A percentile compares a stretch with the other conserved stretches of the same genome.
Evolutionary conservation across 2,329 filamentous ascomycete genomes (phyloP).

Genomic region (Diaporthe vaccinii): DNA sequence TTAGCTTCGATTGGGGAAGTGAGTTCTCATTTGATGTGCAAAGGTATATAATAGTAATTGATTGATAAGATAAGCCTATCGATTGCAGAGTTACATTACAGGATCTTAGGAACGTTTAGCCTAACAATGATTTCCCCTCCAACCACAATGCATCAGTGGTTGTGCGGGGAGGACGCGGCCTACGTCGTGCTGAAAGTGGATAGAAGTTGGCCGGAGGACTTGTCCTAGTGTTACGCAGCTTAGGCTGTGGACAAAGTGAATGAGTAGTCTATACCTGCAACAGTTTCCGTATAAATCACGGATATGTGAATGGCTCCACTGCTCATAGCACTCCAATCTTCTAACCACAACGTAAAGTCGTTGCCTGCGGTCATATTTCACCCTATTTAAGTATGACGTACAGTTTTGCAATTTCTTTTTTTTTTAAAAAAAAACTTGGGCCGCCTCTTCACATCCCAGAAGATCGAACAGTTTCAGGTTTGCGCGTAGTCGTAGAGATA

Average conservation of each 20-base stretch:
- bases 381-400: neutral
- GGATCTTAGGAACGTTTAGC: neutral
- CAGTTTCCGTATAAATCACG: neutral
- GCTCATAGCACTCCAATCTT: neutral
- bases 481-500: too few relatives aligned
- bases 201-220: neutral
- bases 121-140: neutral
- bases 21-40: neutral
- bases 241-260: neutral
- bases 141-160: neutral
- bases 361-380: neutral
- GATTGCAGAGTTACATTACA: slow-evolving; percentile 14
- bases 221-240: neutral
- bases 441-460: too few relatives aligned
- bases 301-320: neutral
- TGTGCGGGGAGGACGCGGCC: neutral
- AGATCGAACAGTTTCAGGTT: too few relatives aligned
- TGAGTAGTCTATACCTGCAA: neutral
- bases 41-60: neutral
- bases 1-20: neutral
- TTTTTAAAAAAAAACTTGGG: too few relatives aligned
- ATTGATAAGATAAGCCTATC: slow-evolving; percentile 5
- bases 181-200: neutral
- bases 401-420: neutral
- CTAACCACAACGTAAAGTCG: neutral